Evolutionary conservation across 306 rosid species (phyloP).

Genomic region (Cicer arietinum): DNA sequence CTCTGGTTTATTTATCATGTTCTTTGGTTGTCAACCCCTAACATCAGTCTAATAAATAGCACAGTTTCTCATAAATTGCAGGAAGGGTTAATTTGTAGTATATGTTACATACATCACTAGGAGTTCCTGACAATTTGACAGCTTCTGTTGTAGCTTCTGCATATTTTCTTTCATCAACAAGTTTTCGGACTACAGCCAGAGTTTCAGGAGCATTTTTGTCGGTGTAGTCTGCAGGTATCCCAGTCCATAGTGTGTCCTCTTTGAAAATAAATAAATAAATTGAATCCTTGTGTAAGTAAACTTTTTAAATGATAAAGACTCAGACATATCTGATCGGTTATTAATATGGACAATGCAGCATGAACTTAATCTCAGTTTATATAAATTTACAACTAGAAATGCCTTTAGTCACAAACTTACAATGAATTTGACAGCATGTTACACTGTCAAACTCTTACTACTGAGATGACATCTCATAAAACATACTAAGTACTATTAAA

Average conservation of each 20-base stretch:
- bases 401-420: slow-evolving; percentile 13
- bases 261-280: slow-evolving; percentile 25
- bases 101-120: slow-evolving; percentile 65
- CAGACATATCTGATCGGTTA: neutral
- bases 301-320: slow-evolving; percentile 11
- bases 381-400: slow-evolving; percentile 22
- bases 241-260: slow-evolving; percentile 99
- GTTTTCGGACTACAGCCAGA: slow-evolving; percentile 74
- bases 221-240: slow-evolving; percentile 75
- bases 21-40: slow-evolving; percentile 2
- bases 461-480: too few relatives aligned
- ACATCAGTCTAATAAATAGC: slow-evolving; percentile 23
- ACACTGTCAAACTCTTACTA: too few relatives aligned
- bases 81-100: slow-evolving; percentile 32
- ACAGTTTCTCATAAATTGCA: slow-evolving; percentile 5
- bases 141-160: slow-evolving; percentile 79
- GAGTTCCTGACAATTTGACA: slow-evolving; percentile 68
- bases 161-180: slow-evolving; percentile 72
- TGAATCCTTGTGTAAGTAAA: slow-evolving; percentile 28
- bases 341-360: slow-evolving; percentile 8
- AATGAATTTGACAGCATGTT: neutral
- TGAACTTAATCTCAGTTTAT: neutral
- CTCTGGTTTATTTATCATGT: slow-evolving; percentile 17
- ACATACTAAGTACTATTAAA: too few relatives aligned
- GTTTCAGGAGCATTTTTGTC: slow-evolving; percentile 73